Conservation (phyloP, 2,329 filamentous ascomycete genomes). For the Fusarium siculi region DNA sequence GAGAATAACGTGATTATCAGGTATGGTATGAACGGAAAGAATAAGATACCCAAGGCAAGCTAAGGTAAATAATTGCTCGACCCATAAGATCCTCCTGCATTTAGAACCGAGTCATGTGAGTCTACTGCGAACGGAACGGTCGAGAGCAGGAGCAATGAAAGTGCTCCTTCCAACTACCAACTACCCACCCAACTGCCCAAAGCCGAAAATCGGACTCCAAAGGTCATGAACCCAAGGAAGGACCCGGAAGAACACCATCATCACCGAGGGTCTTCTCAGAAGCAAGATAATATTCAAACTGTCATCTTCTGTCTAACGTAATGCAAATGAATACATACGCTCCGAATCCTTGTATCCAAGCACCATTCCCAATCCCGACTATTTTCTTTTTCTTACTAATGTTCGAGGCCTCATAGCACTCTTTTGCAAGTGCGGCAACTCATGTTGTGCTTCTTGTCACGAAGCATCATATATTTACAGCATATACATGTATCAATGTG, state of each 20-base stretch:
- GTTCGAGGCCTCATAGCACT: conserved; percentile 2
- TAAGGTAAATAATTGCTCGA: not conserved
- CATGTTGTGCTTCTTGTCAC: not conserved
- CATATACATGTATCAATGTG: not conserved
- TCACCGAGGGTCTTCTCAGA: not conserved
- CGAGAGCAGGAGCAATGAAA: conserved; percentile 5
- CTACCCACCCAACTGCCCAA: not conserved
- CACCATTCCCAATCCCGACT: conserved; percentile 23
- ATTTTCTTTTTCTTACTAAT: conserved; percentile 22
- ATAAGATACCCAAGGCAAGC: not conserved
- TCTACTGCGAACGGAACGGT: not conserved
- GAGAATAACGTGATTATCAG: not conserved
- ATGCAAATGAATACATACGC: conserved; percentile 33
- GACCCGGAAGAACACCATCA: not conserved
- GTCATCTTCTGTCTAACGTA: conserved; percentile 29
- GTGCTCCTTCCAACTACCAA: conserved; percentile 11
- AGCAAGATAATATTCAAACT: conserved; percentile 2
- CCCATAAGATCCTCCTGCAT: not conserved
- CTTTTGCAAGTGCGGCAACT: not conserved
- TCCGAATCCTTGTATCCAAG: conserved; percentile 24
- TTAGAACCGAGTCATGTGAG: conserved; percentile 13
- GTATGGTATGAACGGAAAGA: not conserved
- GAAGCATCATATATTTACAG: not conserved
- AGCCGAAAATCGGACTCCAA: not conserved
- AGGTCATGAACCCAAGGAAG: not conserved